Evolutionary conservation across 768 basidiomycete species (phyloP).

Genomic region (Kwoniella pini): DNA sequence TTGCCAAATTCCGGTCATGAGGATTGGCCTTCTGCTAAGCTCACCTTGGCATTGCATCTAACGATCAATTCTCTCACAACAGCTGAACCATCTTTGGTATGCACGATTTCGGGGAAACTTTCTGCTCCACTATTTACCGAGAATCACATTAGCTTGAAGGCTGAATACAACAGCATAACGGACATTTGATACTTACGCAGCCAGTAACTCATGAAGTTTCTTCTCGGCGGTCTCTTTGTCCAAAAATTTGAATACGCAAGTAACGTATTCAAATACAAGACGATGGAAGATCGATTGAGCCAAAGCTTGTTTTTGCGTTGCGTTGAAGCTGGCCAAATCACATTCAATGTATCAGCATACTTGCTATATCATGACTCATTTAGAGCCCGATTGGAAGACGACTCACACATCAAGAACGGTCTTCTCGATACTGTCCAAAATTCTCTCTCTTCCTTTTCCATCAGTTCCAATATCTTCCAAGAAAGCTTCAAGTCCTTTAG

Average conservation of each 20-base stretch:
- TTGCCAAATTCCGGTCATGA: neutral
- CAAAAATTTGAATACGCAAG: conserved; percentile 61
- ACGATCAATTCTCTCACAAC: conserved; percentile 83
- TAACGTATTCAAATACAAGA: conserved; percentile 80
- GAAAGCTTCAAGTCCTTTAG: conserved; percentile 63
- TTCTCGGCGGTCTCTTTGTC: conserved; percentile 67
- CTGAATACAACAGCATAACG: too few relatives aligned
- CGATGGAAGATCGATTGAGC: conserved; percentile 86
- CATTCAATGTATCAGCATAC: neutral
- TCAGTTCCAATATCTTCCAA: conserved; percentile 62
- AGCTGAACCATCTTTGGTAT: conserved; percentile 87
- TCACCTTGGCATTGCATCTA: conserved; percentile 76
- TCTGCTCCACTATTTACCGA: conserved; percentile 56
- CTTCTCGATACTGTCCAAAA: conserved; percentile 70
- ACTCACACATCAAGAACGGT: conserved; percentile 74
- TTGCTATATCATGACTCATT: too few relatives aligned
- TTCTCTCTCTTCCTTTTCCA: conserved; percentile 65
- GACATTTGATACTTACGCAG: conserved; percentile 60
- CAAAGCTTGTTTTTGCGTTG: conserved; percentile 84
- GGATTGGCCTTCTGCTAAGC: conserved; percentile 4
- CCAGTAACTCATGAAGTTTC: conserved; percentile 74
- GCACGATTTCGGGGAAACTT: conserved; percentile 84
- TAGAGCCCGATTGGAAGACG: neutral
- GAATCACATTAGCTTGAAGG: neutral
- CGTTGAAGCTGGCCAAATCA: conserved; percentile 69